Percentiles rank a stretch among this genome's conserved stretches.
Evolutionary conservation across 495 filamentous ascomycete genomes (phyloP).

Genomic region (Xylona heveae): DNA sequence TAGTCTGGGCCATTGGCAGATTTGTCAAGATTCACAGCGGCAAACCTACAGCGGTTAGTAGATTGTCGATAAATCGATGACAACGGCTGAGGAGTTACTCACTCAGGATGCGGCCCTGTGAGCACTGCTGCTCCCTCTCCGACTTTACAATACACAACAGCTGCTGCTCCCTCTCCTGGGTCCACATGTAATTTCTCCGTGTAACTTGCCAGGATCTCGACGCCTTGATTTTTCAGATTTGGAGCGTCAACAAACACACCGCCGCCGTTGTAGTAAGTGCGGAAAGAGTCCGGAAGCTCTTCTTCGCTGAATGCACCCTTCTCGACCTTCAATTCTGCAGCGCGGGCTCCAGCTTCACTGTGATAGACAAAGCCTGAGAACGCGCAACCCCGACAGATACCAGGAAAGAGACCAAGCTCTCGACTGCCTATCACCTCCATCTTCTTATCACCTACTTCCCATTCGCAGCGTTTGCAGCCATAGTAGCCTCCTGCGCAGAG

Average conservation of each 20-base stretch:
- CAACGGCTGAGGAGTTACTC: slow-evolving; percentile 14
- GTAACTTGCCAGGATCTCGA: slow-evolving; percentile 73
- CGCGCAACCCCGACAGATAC: slow-evolving; percentile 64
- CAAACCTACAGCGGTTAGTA: slow-evolving; percentile 37
- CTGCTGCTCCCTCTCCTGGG: slow-evolving; percentile 45
- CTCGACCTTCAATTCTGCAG: slow-evolving; percentile 42
- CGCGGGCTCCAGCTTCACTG: slow-evolving; percentile 68
- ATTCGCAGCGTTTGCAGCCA: slow-evolving; percentile 60
- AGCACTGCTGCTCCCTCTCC: slow-evolving; percentile 66
- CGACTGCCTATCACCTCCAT: slow-evolving; percentile 74
- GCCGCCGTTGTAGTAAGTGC: slow-evolving; percentile 83
- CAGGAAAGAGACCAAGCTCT: slow-evolving; percentile 77
- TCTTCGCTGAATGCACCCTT: slow-evolving; percentile 31
- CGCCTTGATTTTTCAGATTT: slow-evolving; percentile 32
- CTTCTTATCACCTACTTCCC: slow-evolving; percentile 62
- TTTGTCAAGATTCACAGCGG: slow-evolving; percentile 50
- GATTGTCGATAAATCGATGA: background rate
- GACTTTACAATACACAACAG: slow-evolving; percentile 71
- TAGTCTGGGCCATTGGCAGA: slow-evolving; percentile 41
- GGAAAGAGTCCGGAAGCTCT: slow-evolving; percentile 39
- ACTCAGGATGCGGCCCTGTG: slow-evolving; percentile 90
- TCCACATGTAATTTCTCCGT: slow-evolving; percentile 56
- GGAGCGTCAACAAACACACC: slow-evolving; percentile 80
- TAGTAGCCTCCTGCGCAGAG: slow-evolving; percentile 95
- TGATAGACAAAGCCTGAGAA: slow-evolving; percentile 84